phyloP scores from a whole-genome alignment of 345 rosid species.

The Balakata baccata region DNA sequence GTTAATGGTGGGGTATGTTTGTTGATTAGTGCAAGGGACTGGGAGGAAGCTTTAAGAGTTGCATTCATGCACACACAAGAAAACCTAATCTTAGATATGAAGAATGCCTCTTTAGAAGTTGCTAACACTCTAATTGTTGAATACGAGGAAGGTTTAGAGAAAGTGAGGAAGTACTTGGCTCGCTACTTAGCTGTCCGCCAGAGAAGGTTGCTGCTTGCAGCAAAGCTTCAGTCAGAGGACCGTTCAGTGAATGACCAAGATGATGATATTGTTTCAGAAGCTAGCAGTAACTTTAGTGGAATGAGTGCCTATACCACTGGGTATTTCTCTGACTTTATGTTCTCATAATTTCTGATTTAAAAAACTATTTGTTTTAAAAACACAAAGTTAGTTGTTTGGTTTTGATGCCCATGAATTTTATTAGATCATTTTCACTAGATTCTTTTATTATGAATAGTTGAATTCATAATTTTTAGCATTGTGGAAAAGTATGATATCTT shows the following conservation, averaged over 20 bases:
- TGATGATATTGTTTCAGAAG: constrained; percentile 87
- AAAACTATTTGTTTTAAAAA: background rate
- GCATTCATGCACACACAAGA: constrained; percentile 66
- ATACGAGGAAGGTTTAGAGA: constrained; percentile 77
- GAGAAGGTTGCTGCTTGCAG: constrained; percentile 84
- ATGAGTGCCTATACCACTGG: constrained; percentile 94
- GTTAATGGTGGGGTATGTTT: constrained; percentile 58
- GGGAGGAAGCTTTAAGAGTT: constrained; percentile 94
- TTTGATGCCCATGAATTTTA: background rate
- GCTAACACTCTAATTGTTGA: constrained; percentile 55
- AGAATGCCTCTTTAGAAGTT: constrained; percentile 70
- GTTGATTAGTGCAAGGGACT: constrained; percentile 76
- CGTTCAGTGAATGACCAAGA: constrained; percentile 62
- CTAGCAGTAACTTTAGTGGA: constrained; percentile 86
- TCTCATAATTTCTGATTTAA: background rate
- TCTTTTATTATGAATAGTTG: background rate
- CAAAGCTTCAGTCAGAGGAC: constrained; percentile 78
- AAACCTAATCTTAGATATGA: constrained; percentile 57
- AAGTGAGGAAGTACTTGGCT: constrained; percentile 88
- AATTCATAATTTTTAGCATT: background rate
- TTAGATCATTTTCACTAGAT: background rate
- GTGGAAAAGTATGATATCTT: background rate
- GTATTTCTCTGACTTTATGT: constrained; percentile 37
- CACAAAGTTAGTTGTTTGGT: background rate
- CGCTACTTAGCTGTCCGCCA: constrained; percentile 96